Conservation (phyloP, 208 protist species). For the Dictyostelium gargantuum region DNA sequence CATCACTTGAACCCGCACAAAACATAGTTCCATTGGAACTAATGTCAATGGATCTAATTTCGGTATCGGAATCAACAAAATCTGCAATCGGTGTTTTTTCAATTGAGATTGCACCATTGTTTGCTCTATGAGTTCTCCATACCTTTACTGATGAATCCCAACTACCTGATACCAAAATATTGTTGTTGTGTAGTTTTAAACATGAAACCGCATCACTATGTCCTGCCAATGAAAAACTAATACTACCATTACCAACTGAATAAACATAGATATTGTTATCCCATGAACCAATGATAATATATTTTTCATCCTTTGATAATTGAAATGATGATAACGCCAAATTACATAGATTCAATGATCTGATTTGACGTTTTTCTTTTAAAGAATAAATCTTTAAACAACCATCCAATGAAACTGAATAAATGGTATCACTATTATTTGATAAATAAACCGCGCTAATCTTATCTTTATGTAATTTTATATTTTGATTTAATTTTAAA, state of each 20-base stretch:
- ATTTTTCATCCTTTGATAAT: conserved; percentile 74
- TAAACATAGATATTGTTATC: conserved; percentile 85
- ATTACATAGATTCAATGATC: conserved; percentile 71
- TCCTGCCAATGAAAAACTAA: conserved; percentile 55
- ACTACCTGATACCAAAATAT: conserved; percentile 58
- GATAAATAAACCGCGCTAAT: conserved; percentile 73
- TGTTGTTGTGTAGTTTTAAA: conserved; percentile 42
- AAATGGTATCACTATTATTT: conserved; percentile 69
- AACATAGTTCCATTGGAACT: neutral
- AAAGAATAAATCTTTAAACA: conserved; percentile 79
- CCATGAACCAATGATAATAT: conserved; percentile 80
- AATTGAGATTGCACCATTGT: neutral
- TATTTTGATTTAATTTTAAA: conserved; percentile 21
- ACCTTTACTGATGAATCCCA: conserved; percentile 67
- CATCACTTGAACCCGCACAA: conserved; percentile 64
- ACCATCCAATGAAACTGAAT: conserved; percentile 79
- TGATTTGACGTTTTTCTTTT: conserved; percentile 76
- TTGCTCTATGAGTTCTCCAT: neutral
- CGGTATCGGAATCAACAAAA: conserved; percentile 74
- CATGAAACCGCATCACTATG: conserved; percentile 83
- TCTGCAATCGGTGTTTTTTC: conserved; percentile 55
- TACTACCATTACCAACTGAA: conserved; percentile 76
- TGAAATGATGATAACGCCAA: conserved; percentile 76
- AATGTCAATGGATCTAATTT: conserved; percentile 71
- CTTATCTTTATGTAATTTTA: conserved; percentile 64